phyloP scores from a whole-genome alignment of 805 yeast genomes.

The Candida sanyiensis region DNA sequence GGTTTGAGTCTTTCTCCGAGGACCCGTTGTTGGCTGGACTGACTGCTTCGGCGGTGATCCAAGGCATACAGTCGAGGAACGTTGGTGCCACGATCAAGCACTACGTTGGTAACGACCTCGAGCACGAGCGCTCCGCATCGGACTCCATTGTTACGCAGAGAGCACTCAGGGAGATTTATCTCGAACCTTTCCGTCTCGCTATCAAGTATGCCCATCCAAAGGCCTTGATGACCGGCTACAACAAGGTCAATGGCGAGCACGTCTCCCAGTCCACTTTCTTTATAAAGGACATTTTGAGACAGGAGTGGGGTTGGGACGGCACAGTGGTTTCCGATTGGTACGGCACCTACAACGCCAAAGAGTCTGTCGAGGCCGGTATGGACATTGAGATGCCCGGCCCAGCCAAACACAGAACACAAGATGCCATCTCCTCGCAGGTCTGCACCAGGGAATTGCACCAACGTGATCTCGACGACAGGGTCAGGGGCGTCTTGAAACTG shows the following conservation, averaged over 20 bases:
- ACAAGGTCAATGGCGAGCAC: constrained; percentile 57
- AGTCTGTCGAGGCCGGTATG: constrained; percentile 47
- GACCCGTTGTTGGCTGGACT: constrained; percentile 49
- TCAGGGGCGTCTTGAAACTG: constrained; percentile 41
- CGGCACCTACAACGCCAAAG: constrained; percentile 46
- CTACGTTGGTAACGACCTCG: constrained; percentile 58
- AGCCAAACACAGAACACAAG: constrained; percentile 37
- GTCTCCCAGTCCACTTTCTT: constrained; percentile 41
- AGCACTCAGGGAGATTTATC: constrained; percentile 60
- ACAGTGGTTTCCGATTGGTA: constrained; percentile 59
- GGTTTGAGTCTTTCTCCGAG: constrained; percentile 57
- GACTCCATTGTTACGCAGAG: constrained; percentile 49
- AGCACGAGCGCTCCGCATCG: constrained; percentile 44
- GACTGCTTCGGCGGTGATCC: constrained; percentile 42
- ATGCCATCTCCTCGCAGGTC: constrained; percentile 18
- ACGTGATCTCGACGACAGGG: constrained; percentile 40
- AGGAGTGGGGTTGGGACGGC: constrained; percentile 56
- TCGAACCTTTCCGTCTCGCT: constrained; percentile 59
- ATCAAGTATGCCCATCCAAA: constrained; percentile 46
- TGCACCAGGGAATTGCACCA: constrained; percentile 1
- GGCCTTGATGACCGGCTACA: constrained; percentile 58
- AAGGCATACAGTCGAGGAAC: constrained; percentile 48
- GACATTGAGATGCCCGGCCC: constrained; percentile 70
- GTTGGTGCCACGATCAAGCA: constrained; percentile 57
- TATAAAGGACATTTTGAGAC: constrained; percentile 41